Percentiles rank a stretch among this genome's conserved stretches.
phyloP scores from a whole-genome alignment of 768 basidiomycete genomes.

The Tricholoma matsutake region DNA sequence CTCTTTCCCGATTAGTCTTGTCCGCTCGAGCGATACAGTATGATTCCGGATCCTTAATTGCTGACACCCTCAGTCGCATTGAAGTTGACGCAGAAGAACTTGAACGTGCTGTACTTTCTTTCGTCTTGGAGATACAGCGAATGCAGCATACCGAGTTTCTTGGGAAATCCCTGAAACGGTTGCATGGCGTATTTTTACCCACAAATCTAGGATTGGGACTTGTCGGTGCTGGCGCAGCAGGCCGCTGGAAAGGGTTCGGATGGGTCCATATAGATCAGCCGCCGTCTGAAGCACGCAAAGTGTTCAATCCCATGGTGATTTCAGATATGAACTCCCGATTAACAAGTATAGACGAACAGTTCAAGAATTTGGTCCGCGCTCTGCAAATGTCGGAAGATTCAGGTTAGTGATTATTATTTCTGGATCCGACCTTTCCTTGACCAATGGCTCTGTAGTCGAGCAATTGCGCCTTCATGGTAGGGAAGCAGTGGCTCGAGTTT shows the following conservation, averaged over 20 bases:
- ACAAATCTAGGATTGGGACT: constrained; percentile 70
- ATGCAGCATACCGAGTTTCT: constrained; percentile 37
- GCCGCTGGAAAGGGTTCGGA: constrained; percentile 82
- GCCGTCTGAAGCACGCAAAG: constrained; percentile 42
- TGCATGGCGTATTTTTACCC: constrained; percentile 60
- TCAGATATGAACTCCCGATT: constrained; percentile 49
- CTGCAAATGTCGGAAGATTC: constrained; percentile 32
- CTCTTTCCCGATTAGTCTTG: constrained; percentile 84
- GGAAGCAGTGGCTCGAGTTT: constrained; percentile 52
- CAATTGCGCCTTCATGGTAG: constrained; percentile 43
- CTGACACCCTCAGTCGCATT: constrained; percentile 66
- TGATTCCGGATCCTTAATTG: constrained; percentile 60
- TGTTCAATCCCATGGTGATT: constrained; percentile 50
- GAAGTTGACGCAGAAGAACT: constrained; percentile 76
- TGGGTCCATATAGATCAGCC: constrained; percentile 61
- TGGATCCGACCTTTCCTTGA: background rate
- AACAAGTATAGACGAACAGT: constrained; percentile 47
- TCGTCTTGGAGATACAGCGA: constrained; percentile 68
- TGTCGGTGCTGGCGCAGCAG: constrained; percentile 77
- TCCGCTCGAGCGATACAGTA: constrained; percentile 89
- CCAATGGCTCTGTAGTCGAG: constrained; percentile 28
- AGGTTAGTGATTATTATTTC: constrained; percentile 27
- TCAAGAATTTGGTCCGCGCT: constrained; percentile 37
- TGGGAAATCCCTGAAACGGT: constrained; percentile 44
- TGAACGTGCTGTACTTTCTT: constrained; percentile 65